Conservation (phyloP, 2,329 filamentous ascomycete species). For the Apiospora pterosperma region DNA sequence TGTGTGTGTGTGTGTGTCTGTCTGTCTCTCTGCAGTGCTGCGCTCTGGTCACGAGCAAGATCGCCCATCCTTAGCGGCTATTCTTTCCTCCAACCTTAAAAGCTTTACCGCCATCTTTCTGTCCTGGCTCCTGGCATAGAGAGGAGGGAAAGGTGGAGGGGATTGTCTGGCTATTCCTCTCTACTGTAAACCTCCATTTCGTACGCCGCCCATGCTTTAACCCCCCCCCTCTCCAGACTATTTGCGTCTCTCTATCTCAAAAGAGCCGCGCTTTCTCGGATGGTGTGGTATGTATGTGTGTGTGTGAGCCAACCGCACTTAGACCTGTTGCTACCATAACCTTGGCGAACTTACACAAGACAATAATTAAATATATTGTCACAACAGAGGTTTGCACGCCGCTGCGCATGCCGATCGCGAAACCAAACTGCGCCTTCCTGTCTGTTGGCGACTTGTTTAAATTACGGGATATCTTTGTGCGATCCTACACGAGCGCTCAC, state of each 20-base stretch:
- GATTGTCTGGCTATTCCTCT: background rate
- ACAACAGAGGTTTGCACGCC: background rate
- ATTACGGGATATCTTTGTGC: background rate
- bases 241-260: background rate
- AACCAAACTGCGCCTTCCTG: background rate
- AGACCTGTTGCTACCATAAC: constrained; percentile 2
- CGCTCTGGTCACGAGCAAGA: constrained; percentile 8
- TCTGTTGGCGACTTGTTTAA: background rate
- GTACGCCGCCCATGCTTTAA: background rate
- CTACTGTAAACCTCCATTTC: background rate
- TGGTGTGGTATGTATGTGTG: background rate
- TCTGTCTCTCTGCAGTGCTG: background rate
- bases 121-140: constrained; percentile 1
- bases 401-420: constrained; percentile 2
- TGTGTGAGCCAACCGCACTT: constrained; percentile 1
- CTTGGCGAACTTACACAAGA: constrained; percentile 4
- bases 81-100: constrained; percentile 7
- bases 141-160: background rate
- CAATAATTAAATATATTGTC: constrained; percentile 3
- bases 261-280: background rate
- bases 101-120: constrained; percentile 5
- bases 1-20: background rate
- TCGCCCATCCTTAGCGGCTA: constrained; percentile 9
- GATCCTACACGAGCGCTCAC: background rate
- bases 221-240: background rate